These are phyloP conservation scores for Magnolia sinica DNA, from an alignment of 164 flowering plant species.

Conservation along the genomic window DNA sequence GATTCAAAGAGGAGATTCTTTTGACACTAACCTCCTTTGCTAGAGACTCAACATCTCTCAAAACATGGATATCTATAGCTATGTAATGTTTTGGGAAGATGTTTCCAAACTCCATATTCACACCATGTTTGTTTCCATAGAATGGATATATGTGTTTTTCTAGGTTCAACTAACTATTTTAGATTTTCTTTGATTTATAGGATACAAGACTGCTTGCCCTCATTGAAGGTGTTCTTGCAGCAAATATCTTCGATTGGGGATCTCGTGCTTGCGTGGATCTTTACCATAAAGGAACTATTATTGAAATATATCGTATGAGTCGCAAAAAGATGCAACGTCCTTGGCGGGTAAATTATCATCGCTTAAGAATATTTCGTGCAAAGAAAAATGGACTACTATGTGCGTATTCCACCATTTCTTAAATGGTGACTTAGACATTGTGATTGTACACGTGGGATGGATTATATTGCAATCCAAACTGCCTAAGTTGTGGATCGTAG, in stretches of 20 bases:
- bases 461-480: neutral
- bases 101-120: neutral
- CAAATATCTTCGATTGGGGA: conserved; percentile 99
- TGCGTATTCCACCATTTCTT: neutral
- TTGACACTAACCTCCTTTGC: neutral
- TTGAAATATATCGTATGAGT: conserved; percentile 98
- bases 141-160: neutral
- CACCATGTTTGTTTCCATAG: neutral
- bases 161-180: conserved; percentile 3
- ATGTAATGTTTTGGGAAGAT: neutral
- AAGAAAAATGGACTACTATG: neutral
- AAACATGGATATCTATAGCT: neutral
- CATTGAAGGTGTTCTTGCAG: conserved; percentile 98
- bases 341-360: conserved; percentile 59
- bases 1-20: neutral
- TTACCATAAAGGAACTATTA: conserved; percentile 93
- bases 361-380: neutral
- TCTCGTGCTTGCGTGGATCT: conserved; percentile 99
- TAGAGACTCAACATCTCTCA: too few relatives aligned
- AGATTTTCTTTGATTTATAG: conserved; percentile 35
- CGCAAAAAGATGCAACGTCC: conserved; percentile 97
- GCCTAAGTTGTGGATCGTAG: neutral
- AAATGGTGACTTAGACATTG: neutral
- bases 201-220: conserved; percentile 76
- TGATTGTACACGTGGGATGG: too few relatives aligned